A percentile compares a stretch with the other conserved stretches of the same genome.
Conservation (phyloP, 768 basidiomycete species). For the Asterophora lycoperdoides region DNA sequence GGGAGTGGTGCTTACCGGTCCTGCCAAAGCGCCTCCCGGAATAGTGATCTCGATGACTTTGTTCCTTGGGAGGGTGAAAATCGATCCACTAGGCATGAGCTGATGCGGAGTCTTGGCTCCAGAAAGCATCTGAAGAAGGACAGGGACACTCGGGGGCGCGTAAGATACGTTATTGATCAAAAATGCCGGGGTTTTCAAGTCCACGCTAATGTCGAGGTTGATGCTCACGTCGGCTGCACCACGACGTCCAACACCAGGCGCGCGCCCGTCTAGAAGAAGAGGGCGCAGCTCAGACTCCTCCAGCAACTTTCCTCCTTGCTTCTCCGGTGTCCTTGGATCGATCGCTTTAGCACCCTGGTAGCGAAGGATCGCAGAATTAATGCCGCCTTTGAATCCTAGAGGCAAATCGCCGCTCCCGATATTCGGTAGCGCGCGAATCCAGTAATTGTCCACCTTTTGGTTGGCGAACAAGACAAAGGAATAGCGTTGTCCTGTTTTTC, state of each 20-base stretch:
- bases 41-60: too few species aligned
- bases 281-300: slow-evolving; percentile 38
- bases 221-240: slow-evolving; percentile 39
- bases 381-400: too few species aligned
- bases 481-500: slow-evolving; percentile 25
- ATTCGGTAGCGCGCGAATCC: slow-evolving; percentile 33
- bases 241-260: slow-evolving; percentile 26
- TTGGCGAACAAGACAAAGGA: slow-evolving; percentile 34
- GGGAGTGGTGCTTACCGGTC: slow-evolving; percentile 9
- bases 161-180: slow-evolving; percentile 30
- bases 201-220: slow-evolving; percentile 29
- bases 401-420: slow-evolving; percentile 7
- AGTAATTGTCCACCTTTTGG: slow-evolving; percentile 51
- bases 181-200: slow-evolving; percentile 13
- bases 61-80: slow-evolving; percentile 34
- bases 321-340: slow-evolving; percentile 37
- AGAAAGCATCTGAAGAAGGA: too few species aligned
- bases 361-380: slow-evolving; percentile 49
- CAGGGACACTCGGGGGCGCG: slow-evolving; percentile 37
- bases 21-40: slow-evolving; percentile 13
- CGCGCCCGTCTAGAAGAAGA: slow-evolving; percentile 17
- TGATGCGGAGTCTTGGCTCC: slow-evolving; percentile 27
- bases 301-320: slow-evolving; percentile 23
- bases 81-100: slow-evolving; percentile 29
- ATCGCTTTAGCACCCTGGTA: slow-evolving; percentile 38